These are phyloP conservation scores for Fraxinus pennsylvanica DNA, from an alignment of 257 asterid species.

Conservation along the genomic window DNA sequence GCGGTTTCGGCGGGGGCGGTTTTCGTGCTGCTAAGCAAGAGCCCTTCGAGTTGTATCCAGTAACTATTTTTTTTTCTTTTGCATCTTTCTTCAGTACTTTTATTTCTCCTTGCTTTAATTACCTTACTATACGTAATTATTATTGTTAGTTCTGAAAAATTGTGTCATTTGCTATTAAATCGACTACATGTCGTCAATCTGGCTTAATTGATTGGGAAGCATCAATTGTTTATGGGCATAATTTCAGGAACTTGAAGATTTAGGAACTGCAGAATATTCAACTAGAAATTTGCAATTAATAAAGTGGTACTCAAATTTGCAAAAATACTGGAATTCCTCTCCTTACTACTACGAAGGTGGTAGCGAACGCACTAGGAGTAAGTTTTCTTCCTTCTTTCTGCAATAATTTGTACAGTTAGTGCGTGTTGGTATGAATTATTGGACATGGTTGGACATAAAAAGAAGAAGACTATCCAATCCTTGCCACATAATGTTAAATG, in stretches of 20 bases:
- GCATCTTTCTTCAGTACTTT: neutral
- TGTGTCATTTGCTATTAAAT: neutral
- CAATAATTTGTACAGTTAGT: neutral
- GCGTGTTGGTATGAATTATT: no score
- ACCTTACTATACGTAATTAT: neutral
- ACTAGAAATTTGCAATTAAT: constrained; percentile 31
- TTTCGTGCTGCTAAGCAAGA: constrained; percentile 34
- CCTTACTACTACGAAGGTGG: constrained; percentile 55
- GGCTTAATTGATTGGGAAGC: neutral
- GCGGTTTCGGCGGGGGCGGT: constrained; percentile 34
- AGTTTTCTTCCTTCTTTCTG: constrained; percentile 11
- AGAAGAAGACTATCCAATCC: neutral
- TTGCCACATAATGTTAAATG: neutral
- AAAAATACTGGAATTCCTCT: constrained; percentile 44
- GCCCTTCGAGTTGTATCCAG: constrained; percentile 53
- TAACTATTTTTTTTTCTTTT: constrained; percentile 11
- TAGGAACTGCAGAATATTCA: constrained; percentile 46
- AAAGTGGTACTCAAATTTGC: constrained; percentile 39
- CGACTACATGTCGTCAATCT: neutral
- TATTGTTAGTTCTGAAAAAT: neutral
- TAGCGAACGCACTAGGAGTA: constrained; percentile 38
- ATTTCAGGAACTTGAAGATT: constrained; percentile 49
- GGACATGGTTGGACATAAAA: neutral
- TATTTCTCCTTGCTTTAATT: neutral
- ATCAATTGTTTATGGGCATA: neutral